Evolutionary conservation across 2,329 filamentous ascomycete genomes (phyloP).

Genomic region (Microsporum canis): DNA sequence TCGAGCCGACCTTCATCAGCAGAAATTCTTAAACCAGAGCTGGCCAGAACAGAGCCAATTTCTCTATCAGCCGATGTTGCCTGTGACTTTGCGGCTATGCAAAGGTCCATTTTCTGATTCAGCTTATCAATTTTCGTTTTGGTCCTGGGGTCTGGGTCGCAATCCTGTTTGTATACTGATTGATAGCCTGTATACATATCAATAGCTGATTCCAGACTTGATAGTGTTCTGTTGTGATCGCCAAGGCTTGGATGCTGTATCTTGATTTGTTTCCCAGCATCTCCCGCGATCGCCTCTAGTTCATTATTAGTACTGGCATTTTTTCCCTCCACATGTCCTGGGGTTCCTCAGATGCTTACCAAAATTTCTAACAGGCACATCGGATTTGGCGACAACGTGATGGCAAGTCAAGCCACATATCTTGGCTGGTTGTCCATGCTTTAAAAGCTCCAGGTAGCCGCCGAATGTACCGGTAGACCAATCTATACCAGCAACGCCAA

Average conservation of each 20-base stretch:
- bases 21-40: neutral
- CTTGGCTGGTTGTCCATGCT: neutral
- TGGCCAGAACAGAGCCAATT: neutral
- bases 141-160: too few species aligned
- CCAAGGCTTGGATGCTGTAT: neutral
- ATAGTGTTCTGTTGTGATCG: neutral
- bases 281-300: neutral
- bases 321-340: too few species aligned
- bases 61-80: neutral
- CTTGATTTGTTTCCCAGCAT: neutral
- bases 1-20: neutral
- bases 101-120: too few species aligned
- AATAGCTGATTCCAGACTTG: too few species aligned
- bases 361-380: neutral
- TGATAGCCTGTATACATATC: too few species aligned
- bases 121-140: too few species aligned
- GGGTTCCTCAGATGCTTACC: neutral
- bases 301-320: neutral
- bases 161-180: too few species aligned
- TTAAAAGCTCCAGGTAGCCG: neutral
- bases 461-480: neutral
- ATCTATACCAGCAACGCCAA: neutral
- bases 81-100: too few species aligned
- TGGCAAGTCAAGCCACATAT: neutral
- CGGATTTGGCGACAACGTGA: neutral